Evolutionary conservation across 2,329 filamentous ascomycete species (phyloP).

Genomic region (Paramyrothecium roridum): DNA sequence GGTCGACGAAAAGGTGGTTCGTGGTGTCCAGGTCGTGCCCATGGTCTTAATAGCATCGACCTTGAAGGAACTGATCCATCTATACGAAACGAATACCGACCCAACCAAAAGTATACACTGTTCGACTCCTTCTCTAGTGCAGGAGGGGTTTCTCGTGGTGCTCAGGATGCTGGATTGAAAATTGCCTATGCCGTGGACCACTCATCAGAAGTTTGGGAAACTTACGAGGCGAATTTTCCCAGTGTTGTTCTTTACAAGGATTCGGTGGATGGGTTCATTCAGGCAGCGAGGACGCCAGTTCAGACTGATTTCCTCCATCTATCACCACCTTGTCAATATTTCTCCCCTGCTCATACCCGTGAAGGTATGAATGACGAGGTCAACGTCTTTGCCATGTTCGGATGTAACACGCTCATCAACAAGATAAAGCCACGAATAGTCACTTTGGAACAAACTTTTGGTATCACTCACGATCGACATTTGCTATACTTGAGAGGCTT

Average conservation of each 20-base stretch:
- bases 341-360: slow-evolving; percentile 68
- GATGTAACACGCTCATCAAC: slow-evolving; percentile 52
- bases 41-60: slow-evolving; percentile 10
- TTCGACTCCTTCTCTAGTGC: slow-evolving; percentile 73
- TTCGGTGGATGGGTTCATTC: slow-evolving; percentile 48
- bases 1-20: slow-evolving; percentile 25
- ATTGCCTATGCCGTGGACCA: slow-evolving; percentile 65
- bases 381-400: slow-evolving; percentile 61
- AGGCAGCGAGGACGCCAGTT: slow-evolving; percentile 20
- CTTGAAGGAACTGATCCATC: slow-evolving; percentile 11
- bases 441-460: slow-evolving; percentile 77
- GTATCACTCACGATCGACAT: slow-evolving; percentile 54
- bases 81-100: neutral
- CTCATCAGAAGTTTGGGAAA: slow-evolving; percentile 50
- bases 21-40: slow-evolving; percentile 14
- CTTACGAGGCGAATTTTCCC: slow-evolving; percentile 58
- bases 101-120: slow-evolving; percentile 56
- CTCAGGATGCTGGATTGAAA: slow-evolving; percentile 52
- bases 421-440: slow-evolving; percentile 63
- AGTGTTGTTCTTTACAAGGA: slow-evolving; percentile 43
- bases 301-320: slow-evolving; percentile 69
- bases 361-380: slow-evolving; percentile 66
- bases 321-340: slow-evolving; percentile 75
- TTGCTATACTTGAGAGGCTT: slow-evolving; percentile 55
- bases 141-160: slow-evolving; percentile 68